These are phyloP conservation scores for Aegilops sharonensis DNA, from an alignment of 176 grass and related monocot species.

Conservation along the genomic window DNA sequence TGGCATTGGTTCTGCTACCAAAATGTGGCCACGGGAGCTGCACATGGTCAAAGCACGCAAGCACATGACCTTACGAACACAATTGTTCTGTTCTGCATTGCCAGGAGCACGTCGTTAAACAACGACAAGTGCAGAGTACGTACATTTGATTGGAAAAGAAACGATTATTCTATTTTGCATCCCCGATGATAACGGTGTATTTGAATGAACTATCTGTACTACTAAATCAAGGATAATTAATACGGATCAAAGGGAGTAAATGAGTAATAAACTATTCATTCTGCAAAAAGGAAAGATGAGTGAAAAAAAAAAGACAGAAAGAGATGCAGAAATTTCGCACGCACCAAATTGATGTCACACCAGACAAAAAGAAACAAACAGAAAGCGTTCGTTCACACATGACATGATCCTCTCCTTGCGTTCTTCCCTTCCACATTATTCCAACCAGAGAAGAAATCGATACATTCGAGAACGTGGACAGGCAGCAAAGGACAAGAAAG, in stretches of 20 bases:
- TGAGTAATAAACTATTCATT: background rate
- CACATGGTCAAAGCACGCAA: slow-evolving; percentile 2
- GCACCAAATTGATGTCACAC: background rate
- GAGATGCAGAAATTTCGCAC: background rate
- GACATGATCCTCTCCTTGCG: background rate
- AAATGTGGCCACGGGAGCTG: background rate
- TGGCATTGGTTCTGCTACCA: background rate
- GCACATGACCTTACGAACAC: background rate
- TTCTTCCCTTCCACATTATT: background rate
- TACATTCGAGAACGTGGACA: background rate
- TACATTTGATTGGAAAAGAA: background rate
- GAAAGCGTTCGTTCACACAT: background rate
- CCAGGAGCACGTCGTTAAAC: background rate
- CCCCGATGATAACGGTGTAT: background rate
- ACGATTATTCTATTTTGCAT: background rate
- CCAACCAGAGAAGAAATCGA: background rate
- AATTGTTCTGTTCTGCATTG: background rate
- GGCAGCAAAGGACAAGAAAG: background rate
- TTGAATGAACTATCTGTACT: background rate
- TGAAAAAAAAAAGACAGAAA: background rate
- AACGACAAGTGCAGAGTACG: background rate
- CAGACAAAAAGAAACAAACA: background rate
- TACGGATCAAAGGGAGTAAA: too few relatives aligned
- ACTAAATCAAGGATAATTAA: too few relatives aligned
- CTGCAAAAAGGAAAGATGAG: too few relatives aligned